Conservation (phyloP, 306 rosid species). For the Cucurbita maxima region DNA sequence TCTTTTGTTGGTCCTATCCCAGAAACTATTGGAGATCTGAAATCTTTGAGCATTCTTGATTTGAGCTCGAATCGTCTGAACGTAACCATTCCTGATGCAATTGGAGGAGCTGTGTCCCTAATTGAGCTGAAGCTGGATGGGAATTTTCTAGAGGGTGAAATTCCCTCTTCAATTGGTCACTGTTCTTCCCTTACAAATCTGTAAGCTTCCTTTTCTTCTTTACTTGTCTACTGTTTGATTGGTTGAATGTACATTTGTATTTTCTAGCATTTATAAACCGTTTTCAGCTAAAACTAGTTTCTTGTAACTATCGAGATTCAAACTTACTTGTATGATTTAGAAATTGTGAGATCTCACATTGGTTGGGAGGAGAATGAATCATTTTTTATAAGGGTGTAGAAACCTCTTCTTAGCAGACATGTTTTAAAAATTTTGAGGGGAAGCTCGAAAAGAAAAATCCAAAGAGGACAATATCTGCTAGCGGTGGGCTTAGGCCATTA, state of each 20-base stretch:
- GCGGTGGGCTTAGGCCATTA: no score
- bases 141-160: constrained; percentile 46
- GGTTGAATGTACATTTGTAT: not conserved
- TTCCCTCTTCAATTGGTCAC: constrained; percentile 55
- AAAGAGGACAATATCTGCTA: no score
- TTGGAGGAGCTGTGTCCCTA: constrained; percentile 57
- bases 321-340: not conserved
- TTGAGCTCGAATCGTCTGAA: constrained; percentile 50
- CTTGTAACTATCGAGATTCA: not conserved
- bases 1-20: constrained; percentile 55
- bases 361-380: no score
- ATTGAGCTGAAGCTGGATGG: constrained; percentile 45
- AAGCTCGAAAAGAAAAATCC: no score
- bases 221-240: not conserved
- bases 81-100: constrained; percentile 60
- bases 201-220: constrained; percentile 38
- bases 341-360: no score
- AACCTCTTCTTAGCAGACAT: no score
- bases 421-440: no score
- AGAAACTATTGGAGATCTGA: constrained; percentile 38
- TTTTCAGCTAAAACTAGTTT: not conserved
- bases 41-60: constrained; percentile 41
- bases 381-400: no score
- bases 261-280: not conserved
- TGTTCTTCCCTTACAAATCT: constrained; percentile 52